These are phyloP conservation scores for Tuctoria greenei DNA, from an alignment of 176 grass and related monocot species.

Conservation along the genomic window DNA sequence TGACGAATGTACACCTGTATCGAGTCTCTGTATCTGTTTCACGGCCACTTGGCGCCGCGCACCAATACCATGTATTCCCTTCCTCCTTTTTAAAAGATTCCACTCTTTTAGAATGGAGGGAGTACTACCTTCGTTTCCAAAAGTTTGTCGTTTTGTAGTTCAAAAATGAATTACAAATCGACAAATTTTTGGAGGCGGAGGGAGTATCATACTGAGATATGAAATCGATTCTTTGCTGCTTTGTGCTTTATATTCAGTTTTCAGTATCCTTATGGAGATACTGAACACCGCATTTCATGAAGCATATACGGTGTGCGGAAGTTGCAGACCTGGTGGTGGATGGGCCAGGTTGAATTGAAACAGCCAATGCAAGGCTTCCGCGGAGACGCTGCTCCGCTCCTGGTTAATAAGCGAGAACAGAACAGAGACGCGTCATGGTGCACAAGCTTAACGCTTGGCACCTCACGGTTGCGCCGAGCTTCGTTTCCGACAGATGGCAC, in stretches of 20 bases:
- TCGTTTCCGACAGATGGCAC: neutral
- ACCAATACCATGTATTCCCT: slow-evolving; percentile 2
- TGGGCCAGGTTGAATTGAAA: neutral
- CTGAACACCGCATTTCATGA: neutral
- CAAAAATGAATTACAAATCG: too few species aligned
- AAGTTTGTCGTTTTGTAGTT: too few species aligned
- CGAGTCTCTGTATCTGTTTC: slow-evolving; percentile 7
- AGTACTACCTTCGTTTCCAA: too few species aligned
- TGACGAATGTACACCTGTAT: slow-evolving; percentile 23
- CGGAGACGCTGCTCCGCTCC: neutral
- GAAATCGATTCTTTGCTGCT: slow-evolving; percentile 14
- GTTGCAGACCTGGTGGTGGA: neutral
- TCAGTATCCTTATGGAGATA: neutral
- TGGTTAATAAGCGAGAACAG: neutral
- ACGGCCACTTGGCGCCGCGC: slow-evolving; percentile 18
- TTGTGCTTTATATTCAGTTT: too few species aligned
- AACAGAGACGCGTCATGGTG: neutral
- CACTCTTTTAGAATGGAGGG: too few species aligned
- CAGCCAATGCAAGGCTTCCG: neutral
- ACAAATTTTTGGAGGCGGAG: too few species aligned
- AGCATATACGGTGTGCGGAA: neutral
- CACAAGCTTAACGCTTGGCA: neutral
- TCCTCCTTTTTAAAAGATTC: too few species aligned
- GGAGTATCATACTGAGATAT: neutral
- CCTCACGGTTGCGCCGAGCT: neutral